These are phyloP conservation scores for Suhomyces terraborum DNA, from an alignment of 1,139 yeast genomes.

Conservation along the genomic window DNA sequence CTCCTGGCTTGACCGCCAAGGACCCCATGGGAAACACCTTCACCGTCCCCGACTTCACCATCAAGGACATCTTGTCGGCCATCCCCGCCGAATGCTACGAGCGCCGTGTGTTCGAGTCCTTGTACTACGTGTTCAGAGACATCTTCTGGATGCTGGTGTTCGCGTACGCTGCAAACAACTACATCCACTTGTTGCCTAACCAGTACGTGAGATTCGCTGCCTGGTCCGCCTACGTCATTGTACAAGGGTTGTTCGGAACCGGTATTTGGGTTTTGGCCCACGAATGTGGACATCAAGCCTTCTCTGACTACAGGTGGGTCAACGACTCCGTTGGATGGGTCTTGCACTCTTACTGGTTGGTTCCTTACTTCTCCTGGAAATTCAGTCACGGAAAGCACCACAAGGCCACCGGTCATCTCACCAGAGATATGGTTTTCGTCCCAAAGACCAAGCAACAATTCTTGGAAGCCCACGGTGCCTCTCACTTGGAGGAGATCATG, in stretches of 20 bases:
- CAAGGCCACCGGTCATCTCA: slow-evolving; percentile 81
- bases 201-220: slow-evolving; percentile 34
- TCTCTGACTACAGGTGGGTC: slow-evolving; percentile 66
- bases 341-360: slow-evolving; percentile 73
- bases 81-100: slow-evolving; percentile 79
- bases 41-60: slow-evolving; percentile 71
- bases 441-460: slow-evolving; percentile 67
- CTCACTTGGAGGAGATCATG: slow-evolving; percentile 55
- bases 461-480: slow-evolving; percentile 39
- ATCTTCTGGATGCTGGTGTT: slow-evolving; percentile 50
- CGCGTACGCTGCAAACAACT: slow-evolving; percentile 55
- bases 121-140: slow-evolving; percentile 69
- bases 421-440: slow-evolving; percentile 80
- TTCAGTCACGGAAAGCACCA: slow-evolving; percentile 82
- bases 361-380: slow-evolving; percentile 88
- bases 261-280: slow-evolving; percentile 89
- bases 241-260: slow-evolving; percentile 69
- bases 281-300: slow-evolving; percentile 90
- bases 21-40: slow-evolving; percentile 67
- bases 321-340: slow-evolving; percentile 84
- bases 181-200: slow-evolving; percentile 42
- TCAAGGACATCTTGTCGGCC: slow-evolving; percentile 69
- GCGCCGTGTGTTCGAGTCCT: slow-evolving; percentile 57
- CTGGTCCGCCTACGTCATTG: slow-evolving; percentile 42
- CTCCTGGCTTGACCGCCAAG: slow-evolving; percentile 42